Percentiles rank a stretch among this genome's conserved stretches.
phyloP scores from a whole-genome alignment of 2,329 filamentous ascomycete species.

The Monascus ruber region DNA sequence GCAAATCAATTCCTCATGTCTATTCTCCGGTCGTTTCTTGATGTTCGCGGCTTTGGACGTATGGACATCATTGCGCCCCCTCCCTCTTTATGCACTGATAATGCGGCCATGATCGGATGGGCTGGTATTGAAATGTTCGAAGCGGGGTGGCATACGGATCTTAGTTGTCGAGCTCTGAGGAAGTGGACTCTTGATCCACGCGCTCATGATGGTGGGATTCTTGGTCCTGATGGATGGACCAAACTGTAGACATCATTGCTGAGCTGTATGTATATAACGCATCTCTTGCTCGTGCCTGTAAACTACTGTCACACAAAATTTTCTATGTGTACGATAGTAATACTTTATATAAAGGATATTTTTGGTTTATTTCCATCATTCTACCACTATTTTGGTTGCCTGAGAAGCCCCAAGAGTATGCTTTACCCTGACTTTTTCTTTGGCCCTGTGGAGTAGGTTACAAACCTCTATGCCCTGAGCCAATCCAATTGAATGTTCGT shows the following conservation, averaged over 20 bases:
- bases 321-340: slow-evolving; percentile 11
- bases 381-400: no score
- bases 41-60: slow-evolving; percentile 52
- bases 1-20: slow-evolving; percentile 68
- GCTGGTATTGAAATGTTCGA: slow-evolving; percentile 84
- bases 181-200: slow-evolving; percentile 64
- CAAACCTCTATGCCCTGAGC: no score
- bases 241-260: slow-evolving; percentile 21
- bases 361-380: not conserved
- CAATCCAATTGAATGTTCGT: no score
- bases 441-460: no score
- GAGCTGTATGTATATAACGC: not conserved
- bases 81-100: slow-evolving; percentile 71
- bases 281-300: no score
- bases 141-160: slow-evolving; percentile 55
- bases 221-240: slow-evolving; percentile 48
- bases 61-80: slow-evolving; percentile 65
- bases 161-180: slow-evolving; percentile 49
- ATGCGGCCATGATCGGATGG: slow-evolving; percentile 97
- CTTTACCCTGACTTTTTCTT: no score
- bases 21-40: slow-evolving; percentile 51
- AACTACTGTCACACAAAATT: not conserved
- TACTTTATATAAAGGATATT: slow-evolving; percentile 5
- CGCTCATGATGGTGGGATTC: slow-evolving; percentile 52
- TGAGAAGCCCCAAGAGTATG: no score